Percentiles rank a stretch among this genome's conserved stretches.
phyloP scores from a whole-genome alignment of 1,139 yeast genomes.

The Suhomyces anneliseae region DNA sequence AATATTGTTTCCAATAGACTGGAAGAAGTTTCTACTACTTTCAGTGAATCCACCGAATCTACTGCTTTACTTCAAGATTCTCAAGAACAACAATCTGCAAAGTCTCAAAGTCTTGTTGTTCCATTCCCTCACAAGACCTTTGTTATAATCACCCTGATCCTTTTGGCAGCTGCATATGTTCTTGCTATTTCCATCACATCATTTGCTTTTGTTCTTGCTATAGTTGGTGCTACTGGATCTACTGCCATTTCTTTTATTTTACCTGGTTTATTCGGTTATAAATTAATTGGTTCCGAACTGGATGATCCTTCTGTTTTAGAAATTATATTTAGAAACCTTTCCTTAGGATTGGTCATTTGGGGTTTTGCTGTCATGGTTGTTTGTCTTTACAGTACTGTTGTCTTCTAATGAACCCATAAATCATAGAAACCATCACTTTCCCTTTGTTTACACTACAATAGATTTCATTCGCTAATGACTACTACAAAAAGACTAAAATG shows the following conservation, averaged over 20 bases:
- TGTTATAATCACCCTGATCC: slow-evolving; percentile 43
- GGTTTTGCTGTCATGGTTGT: slow-evolving; percentile 43
- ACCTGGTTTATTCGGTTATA: slow-evolving; percentile 60
- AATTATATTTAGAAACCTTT: slow-evolving; percentile 23
- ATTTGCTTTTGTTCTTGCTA: slow-evolving; percentile 55
- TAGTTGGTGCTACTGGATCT: slow-evolving; percentile 64
- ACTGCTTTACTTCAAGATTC: slow-evolving; percentile 10
- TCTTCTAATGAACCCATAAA: background rate
- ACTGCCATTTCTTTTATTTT: slow-evolving; percentile 58
- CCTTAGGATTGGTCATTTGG: slow-evolving; percentile 41
- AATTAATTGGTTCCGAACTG: slow-evolving; percentile 35
- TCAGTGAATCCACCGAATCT: slow-evolving; percentile 7
- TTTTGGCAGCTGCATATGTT: slow-evolving; percentile 45
- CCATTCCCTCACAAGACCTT: slow-evolving; percentile 56
- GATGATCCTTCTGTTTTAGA: slow-evolving; percentile 26
- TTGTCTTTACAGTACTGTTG: slow-evolving; percentile 39
- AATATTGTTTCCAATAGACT: slow-evolving; percentile 1
- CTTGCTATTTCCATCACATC: slow-evolving; percentile 49
- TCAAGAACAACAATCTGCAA: slow-evolving; percentile 18
- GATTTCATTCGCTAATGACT: background rate
- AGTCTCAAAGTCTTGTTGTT: slow-evolving; percentile 24
- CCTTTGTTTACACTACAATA: background rate
- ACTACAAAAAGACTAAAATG: too few species aligned
- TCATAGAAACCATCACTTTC: background rate
- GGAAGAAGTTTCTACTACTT: slow-evolving; percentile 1